A percentile compares a stretch with the other conserved stretches of the same genome.
phyloP scores from a whole-genome alignment of 1,139 yeast genomes.

The Pichia norvegensis region DNA sequence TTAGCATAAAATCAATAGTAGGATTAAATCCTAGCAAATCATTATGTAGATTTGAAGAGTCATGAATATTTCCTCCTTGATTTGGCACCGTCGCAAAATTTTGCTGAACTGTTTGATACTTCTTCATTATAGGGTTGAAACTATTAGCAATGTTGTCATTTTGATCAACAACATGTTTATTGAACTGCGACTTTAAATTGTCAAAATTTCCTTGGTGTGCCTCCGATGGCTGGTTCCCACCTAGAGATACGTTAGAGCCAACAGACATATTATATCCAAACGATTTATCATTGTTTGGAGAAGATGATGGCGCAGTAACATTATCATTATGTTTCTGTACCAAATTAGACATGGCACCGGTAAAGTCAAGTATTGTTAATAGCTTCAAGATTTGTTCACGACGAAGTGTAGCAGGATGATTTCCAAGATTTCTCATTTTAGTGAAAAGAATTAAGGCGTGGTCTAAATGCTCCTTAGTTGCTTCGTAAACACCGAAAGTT shows the following conservation, averaged over 20 bases:
- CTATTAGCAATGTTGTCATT: neutral
- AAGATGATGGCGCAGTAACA: slow-evolving; percentile 24
- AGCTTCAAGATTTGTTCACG: slow-evolving; percentile 64
- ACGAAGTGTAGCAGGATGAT: slow-evolving; percentile 69
- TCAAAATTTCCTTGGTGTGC: no score
- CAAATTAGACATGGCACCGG: slow-evolving; percentile 53
- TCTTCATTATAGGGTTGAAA: neutral
- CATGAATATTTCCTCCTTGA: neutral
- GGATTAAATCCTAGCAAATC: slow-evolving; percentile 1
- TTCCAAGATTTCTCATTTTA: slow-evolving; percentile 68
- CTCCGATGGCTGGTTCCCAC: no score
- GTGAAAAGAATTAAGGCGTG: slow-evolving; percentile 66
- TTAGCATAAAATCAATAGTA: neutral
- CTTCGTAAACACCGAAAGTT: slow-evolving; percentile 77
- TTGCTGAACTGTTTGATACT: neutral
- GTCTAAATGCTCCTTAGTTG: slow-evolving; percentile 63
- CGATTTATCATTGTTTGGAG: slow-evolving; percentile 12
- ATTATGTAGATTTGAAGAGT: neutral
- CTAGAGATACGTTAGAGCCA: neutral
- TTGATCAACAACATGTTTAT: neutral
- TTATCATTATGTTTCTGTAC: slow-evolving; percentile 53
- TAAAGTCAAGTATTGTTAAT: slow-evolving; percentile 58
- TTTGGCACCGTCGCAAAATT: neutral
- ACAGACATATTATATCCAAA: slow-evolving; percentile 10
- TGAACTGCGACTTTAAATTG: neutral